Evolutionary conservation across 306 rosid species (phyloP), one percentile per base, ranked within the genome.

Genomic region (Arachis hypogaea): DNA sequence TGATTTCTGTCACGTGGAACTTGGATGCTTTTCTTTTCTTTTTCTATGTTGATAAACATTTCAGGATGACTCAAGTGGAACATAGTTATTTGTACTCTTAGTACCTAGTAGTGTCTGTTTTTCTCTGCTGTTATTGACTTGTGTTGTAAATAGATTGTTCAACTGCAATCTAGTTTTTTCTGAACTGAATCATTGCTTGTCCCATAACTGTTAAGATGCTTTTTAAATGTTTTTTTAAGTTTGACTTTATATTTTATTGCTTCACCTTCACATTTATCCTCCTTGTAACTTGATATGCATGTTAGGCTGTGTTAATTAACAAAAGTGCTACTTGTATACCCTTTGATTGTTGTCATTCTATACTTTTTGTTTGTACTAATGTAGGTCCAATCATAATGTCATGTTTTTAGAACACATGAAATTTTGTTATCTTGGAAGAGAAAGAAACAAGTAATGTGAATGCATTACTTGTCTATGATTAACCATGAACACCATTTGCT

Each of bases 101-200:
- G 11, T 65, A 22, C 28, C 28, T 22, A 80, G 77, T 60, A 16
- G 63, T 63, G 55, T 51, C 42, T 43, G 29, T 11, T 71, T 57
- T 51, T 54, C 10, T 6, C 68, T 12, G 11, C n/a, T 46, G 56
- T 47, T 65, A 66, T 61, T 80, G 73, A 56, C 79, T 66, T 75
- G 85, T 81, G 68, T 73, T 88, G 93, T 88, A 86, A 81, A 84
- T 84, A 86, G 85, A 72, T 80, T 77, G 86, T 74, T 81, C 79
- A 66, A 33, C 3, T 33, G 38, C 38, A 33, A 83, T 79, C 50
- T 85, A 76, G 80, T 40, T 80, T 33, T 75, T 75, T 78, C 63
- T 68, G 33, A 80, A 60, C 82, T 66, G 73, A 75, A 66, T 59
- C 77, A 59, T 11, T 52, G 80, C 69, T 75, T 63, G 55, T 73